Percentiles rank a stretch among this genome's conserved stretches.
Evolutionary conservation across 176 grass and related monocot species (phyloP).

Genomic region (Zoysia japonica): DNA sequence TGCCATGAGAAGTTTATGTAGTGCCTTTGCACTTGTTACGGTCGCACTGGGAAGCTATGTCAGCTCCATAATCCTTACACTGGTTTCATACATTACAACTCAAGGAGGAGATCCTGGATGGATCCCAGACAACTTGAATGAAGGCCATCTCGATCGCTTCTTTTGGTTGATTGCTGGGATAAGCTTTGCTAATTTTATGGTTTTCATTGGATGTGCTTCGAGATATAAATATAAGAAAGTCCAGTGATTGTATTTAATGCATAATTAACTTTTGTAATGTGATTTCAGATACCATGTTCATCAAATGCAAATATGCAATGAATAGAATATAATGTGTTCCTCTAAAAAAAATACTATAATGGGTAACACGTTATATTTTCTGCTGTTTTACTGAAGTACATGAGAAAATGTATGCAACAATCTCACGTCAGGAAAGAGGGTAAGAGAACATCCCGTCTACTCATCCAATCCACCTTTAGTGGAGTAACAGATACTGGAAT

Average conservation of each 20-base stretch:
- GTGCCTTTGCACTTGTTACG: slow-evolving; percentile 66
- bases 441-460: too few species aligned
- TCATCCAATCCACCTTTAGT: too few species aligned
- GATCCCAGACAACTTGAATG: slow-evolving; percentile 87
- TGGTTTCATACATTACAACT: slow-evolving; percentile 67
- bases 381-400: neutral
- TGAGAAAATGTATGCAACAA: neutral
- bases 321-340: neutral
- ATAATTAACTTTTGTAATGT: slow-evolving; percentile 4
- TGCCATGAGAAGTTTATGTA: slow-evolving; percentile 85
- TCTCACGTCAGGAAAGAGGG: neutral
- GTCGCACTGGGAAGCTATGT: slow-evolving; percentile 65
- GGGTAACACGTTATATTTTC: neutral
- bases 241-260: slow-evolving; percentile 39
- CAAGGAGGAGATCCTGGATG: slow-evolving; percentile 62
- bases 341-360: neutral
- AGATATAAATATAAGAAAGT: slow-evolving; percentile 79
- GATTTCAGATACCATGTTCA: slow-evolving; percentile 1
- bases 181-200: slow-evolving; percentile 67
- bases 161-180: slow-evolving; percentile 84
- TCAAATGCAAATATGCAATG: slow-evolving; percentile 11
- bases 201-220: slow-evolving; percentile 54
- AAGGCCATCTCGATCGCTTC: slow-evolving; percentile 89
- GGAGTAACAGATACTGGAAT: too few species aligned
- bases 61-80: slow-evolving; percentile 69